Base-by-base conservation (phyloP, 345 rosid genomes). In the Eucalyptus grandis region DNA sequence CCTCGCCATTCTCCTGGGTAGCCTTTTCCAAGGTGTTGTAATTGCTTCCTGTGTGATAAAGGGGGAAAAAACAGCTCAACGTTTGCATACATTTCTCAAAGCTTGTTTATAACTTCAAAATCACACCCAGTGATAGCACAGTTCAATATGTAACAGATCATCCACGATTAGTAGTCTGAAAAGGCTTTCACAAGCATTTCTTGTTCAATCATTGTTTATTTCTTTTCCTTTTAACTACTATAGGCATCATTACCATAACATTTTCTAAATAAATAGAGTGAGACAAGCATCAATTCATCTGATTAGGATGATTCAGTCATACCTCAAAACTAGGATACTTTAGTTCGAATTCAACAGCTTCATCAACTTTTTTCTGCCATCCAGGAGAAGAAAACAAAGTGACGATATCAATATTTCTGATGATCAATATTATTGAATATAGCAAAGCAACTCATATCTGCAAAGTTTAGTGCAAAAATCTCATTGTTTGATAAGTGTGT, bases 271-370 rank as follows among this genome's bases (percentile, higher is more conserved):
- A 54, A 54, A 60, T 54, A 40, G 69, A 54, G 47, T 24, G 11
- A 34, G 67, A 31, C 4, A 22, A 87, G 69, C 87, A 40, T 47
- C 56, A 27, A 27, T 50, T 86, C 49, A 86, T 86, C 34, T 46
- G 87, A 86, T 50, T 40, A 77, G 14, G 30, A 43, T 82, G 54
- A 87, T 51, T 69, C 77, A 44, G 47, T 24, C 86, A 53, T 93
- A 97, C 99, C 99, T 95, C 96, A 93, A 98, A 95, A 89, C 99
- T 96, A 30, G 97, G 96, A 93, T 93, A 97, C 31, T 91, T 88
- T 65, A 95, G 90, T 91, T 93, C 93, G 40, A 95, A 93, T 86
- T 96, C 97, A 85, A 92, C 40, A 19, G 95, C 92, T 92, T 93
- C 97, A 90, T 96, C 97, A 12, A 44, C 88, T 89, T 93, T 93